Base-by-base conservation (phyloP, 179 eudicot species). In the Silene coronaria region DNA sequence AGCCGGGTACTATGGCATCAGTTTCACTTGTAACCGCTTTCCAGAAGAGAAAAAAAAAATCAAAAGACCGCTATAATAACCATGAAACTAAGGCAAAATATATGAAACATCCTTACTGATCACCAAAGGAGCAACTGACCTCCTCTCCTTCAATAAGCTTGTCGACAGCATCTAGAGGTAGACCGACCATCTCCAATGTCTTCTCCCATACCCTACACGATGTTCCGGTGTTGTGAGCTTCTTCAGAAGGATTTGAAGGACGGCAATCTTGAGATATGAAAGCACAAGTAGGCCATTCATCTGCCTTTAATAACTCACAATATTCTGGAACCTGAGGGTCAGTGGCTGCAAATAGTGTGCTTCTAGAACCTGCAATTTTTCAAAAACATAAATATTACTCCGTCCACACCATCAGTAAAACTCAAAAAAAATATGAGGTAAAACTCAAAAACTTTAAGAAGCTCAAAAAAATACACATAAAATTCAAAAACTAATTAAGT, bases 231-330 rank as follows among this genome's bases (percentile, higher is more conserved):
- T 87, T 87, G 82, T 92, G 98, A 19, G 98, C 88, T 84, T 94
- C 98, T 84, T 94, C 94, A 0, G 98, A 89, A 74, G 98, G 86
- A 75, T 92, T 94, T 80, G 97, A 72, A 4, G 98, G 98, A 38
- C 91, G 92, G 45, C 98, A 94, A 80, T 94, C 98, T 57, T 86
- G 93, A 77, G 89, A 86, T 75, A 94, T 79, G 84, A 80, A 94
- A 69, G 98, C 96, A 27, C 94, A 91, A 0, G 89, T 90, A 6
- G 97, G 97, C 97, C 97, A 94, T 26, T 94, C 96, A 65, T 94
- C 98, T 6, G 94, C 81, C 88, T 80, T 92, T 78, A 94, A 71
- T 80, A 88, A 78, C 64, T 92, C 97, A 79, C 94, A 90, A 69
- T 88, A 92, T 74, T 92, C 97, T 0, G 89, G 89, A 69, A 94